phyloP scores from a whole-genome alignment of 345 rosid species.

The Streptanthus diversifolius region DNA sequence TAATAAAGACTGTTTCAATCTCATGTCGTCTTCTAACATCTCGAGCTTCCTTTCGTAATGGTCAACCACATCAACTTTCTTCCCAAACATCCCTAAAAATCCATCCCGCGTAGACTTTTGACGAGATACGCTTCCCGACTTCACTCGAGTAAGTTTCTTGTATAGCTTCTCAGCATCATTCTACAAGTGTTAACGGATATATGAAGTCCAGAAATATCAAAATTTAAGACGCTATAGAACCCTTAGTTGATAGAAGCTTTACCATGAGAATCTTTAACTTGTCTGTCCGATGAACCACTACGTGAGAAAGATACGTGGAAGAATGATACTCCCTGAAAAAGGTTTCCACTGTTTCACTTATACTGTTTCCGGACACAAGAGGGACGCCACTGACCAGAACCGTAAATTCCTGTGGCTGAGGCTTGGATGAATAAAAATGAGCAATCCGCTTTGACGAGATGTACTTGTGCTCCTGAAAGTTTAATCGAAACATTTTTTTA shows the following conservation, averaged over 20 bases:
- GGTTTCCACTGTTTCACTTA: constrained; percentile 61
- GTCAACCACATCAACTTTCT: constrained; percentile 53
- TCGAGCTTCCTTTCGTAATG: constrained; percentile 64
- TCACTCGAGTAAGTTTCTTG: constrained; percentile 51
- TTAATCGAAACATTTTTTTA: background rate
- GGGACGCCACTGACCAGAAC: constrained; percentile 75
- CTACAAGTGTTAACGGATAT: constrained; percentile 34
- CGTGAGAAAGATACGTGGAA: constrained; percentile 70
- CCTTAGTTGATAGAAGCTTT: constrained; percentile 28
- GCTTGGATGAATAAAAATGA: constrained; percentile 66
- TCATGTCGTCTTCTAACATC: constrained; percentile 57
- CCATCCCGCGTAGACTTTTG: constrained; percentile 53
- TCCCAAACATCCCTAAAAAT: constrained; percentile 67
- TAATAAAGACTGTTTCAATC: constrained; percentile 49
- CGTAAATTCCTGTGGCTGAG: constrained; percentile 72
- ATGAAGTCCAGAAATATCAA: constrained; percentile 4
- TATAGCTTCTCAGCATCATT: constrained; percentile 60
- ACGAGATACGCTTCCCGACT: constrained; percentile 38
- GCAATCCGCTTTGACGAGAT: constrained; percentile 60
- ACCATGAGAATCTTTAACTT: constrained; percentile 65
- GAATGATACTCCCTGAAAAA: constrained; percentile 84
- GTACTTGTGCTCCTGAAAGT: constrained; percentile 63
- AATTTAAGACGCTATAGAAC: background rate
- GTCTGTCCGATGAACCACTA: constrained; percentile 56
- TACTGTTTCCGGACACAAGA: constrained; percentile 43